Conservation (phyloP, 2,329 filamentous ascomycete species). For the Arthrinium puccinioides region DNA sequence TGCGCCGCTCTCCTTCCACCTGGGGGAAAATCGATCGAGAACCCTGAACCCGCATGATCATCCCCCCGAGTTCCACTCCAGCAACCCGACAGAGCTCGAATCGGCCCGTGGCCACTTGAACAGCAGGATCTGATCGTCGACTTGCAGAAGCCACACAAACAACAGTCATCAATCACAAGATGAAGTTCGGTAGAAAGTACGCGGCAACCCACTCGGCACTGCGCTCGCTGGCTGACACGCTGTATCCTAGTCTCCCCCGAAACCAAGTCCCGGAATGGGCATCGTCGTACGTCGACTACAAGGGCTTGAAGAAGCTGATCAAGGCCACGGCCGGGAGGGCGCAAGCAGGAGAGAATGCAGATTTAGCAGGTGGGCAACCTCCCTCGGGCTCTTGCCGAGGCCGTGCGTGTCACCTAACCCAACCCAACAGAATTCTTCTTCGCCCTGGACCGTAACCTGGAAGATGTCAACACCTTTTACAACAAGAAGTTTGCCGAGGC, state of each 20-base stretch:
- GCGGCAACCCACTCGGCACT: constrained; percentile 10
- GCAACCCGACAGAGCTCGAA: neutral
- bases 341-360: constrained; percentile 66
- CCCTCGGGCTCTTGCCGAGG: constrained; percentile 24
- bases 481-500: constrained; percentile 90
- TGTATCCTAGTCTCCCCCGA: constrained; percentile 53
- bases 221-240: constrained; percentile 12
- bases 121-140: too few relatives aligned
- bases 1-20: too few relatives aligned
- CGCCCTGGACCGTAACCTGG: constrained; percentile 90
- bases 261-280: constrained; percentile 88
- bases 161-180: too few relatives aligned
- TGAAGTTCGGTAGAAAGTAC: constrained; percentile 60
- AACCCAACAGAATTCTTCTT: constrained; percentile 80
- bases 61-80: too few relatives aligned
- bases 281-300: constrained; percentile 80
- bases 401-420: constrained; percentile 29
- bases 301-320: constrained; percentile 89
- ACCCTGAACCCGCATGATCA: too few relatives aligned
- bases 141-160: too few relatives aligned
- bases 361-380: constrained; percentile 74
- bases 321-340: constrained; percentile 64
- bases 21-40: too few relatives aligned
- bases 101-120: neutral
- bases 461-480: constrained; percentile 94